These are phyloP conservation scores for Pholiota molesta DNA, from an alignment of 768 basidiomycete genomes.

Conservation along the genomic window DNA sequence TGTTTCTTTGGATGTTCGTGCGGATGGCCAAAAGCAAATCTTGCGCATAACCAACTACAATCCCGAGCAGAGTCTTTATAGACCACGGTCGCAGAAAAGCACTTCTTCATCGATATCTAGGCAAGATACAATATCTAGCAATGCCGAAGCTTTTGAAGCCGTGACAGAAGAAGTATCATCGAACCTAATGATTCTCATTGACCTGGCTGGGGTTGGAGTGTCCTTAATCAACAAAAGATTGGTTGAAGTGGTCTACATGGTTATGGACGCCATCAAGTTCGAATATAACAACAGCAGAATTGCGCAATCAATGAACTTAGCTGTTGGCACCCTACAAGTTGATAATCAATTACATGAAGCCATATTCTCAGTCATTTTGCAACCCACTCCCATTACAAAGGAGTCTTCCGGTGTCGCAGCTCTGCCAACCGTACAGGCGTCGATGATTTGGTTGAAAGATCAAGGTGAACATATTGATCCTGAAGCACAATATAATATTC, in stretches of 20 bases:
- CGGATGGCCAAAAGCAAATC: conserved; percentile 83
- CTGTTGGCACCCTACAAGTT: conserved; percentile 87
- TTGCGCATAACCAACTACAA: conserved; percentile 87
- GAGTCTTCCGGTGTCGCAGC: conserved; percentile 76
- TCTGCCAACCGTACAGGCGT: conserved; percentile 87
- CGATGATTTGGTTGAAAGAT: conserved; percentile 90
- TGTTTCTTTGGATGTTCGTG: conserved; percentile 91
- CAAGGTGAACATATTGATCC: conserved; percentile 56
- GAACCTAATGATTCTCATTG: conserved; percentile 66
- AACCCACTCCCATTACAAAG: conserved; percentile 87
- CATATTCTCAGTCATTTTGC: conserved; percentile 90
- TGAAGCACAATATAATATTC: neutral
- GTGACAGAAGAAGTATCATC: conserved; percentile 74
- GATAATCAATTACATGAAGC: conserved; percentile 99
- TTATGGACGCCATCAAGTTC: conserved; percentile 76
- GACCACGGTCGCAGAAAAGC: conserved; percentile 59
- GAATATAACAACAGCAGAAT: conserved; percentile 82
- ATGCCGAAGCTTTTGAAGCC: conserved; percentile 81
- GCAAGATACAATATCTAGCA: conserved; percentile 72
- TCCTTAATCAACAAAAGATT: conserved; percentile 89
- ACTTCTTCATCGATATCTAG: conserved; percentile 51
- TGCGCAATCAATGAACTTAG: conserved; percentile 79
- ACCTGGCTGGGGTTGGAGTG: conserved; percentile 89
- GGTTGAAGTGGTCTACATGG: conserved; percentile 88
- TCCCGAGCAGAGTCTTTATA: conserved; percentile 85